Evolutionary conservation across 495 filamentous ascomycete genomes (phyloP).

Genomic region (Hypoxylon lenormandii): DNA sequence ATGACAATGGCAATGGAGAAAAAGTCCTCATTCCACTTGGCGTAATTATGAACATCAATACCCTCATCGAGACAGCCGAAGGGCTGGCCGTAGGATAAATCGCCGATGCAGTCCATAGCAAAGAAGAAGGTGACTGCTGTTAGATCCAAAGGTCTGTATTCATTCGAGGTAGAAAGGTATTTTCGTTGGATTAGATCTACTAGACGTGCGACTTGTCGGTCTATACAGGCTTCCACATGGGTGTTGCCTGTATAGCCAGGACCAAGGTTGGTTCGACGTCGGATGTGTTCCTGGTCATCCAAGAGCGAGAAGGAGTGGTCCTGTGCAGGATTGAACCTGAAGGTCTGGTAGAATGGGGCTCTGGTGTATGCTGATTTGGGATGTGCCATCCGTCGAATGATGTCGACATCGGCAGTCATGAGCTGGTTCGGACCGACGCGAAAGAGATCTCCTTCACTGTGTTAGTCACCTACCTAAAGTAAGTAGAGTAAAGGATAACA

Average conservation of each 20-base stretch:
- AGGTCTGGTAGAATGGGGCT: constrained; percentile 36
- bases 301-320: constrained; percentile 38
- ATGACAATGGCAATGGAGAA: constrained; percentile 35
- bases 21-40: constrained; percentile 43
- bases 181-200: constrained; percentile 38
- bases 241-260: constrained; percentile 28
- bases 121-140: constrained; percentile 28
- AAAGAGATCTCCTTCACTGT: constrained; percentile 28
- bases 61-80: constrained; percentile 43
- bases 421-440: constrained; percentile 39
- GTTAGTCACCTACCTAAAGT: not conserved
- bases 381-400: constrained; percentile 41
- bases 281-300: constrained; percentile 34
- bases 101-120: constrained; percentile 39
- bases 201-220: constrained; percentile 26
- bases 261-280: constrained; percentile 30
- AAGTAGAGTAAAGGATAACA: not conserved
- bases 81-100: constrained; percentile 29
- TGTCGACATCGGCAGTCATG: constrained; percentile 35
- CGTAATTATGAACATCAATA: constrained; percentile 29
- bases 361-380: constrained; percentile 22
- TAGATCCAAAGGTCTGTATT: constrained; percentile 29
- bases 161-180: constrained; percentile 26
- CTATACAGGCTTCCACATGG: constrained; percentile 33
- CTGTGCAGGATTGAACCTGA: constrained; percentile 36